Conservation (phyloP, 1,139 yeast genomes). For the Candida sp. region DNA sequence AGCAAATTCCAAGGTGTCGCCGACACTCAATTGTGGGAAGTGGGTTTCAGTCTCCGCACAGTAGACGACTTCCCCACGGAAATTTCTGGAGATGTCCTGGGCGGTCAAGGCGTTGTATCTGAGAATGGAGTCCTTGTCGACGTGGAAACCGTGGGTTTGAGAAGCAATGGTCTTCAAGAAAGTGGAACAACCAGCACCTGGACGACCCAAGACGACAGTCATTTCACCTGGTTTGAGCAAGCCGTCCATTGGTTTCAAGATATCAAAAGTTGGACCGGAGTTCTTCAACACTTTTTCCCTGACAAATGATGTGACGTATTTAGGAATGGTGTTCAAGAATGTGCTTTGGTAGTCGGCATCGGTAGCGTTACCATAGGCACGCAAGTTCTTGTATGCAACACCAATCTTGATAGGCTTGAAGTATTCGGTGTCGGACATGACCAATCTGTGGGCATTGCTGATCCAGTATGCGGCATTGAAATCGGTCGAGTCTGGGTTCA, state of each 20-base stretch:
- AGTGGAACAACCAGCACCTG: constrained; percentile 43
- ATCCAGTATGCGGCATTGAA: constrained; percentile 28
- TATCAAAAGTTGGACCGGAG: constrained; percentile 25
- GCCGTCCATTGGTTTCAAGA: constrained; percentile 39
- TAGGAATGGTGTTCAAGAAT: constrained; percentile 52
- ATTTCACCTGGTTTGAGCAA: constrained; percentile 36
- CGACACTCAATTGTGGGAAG: constrained; percentile 56
- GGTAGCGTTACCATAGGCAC: constrained; percentile 76
- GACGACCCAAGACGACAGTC: constrained; percentile 41
- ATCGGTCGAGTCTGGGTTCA: constrained; percentile 13
- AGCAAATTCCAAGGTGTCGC: constrained; percentile 53
- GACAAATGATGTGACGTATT: constrained; percentile 13
- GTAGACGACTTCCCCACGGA: constrained; percentile 53
- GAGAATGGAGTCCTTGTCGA: constrained; percentile 30
- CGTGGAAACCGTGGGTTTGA: constrained; percentile 38
- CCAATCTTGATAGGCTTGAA: constrained; percentile 69
- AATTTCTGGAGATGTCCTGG: constrained; percentile 47
- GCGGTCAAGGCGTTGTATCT: constrained; percentile 57
- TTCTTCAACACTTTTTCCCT: constrained; percentile 6
- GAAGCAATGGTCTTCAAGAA: constrained; percentile 37
- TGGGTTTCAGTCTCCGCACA: constrained; percentile 58
- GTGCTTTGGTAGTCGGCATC: constrained; percentile 83
- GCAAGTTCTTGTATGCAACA: constrained; percentile 65
- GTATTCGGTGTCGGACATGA: constrained; percentile 42
- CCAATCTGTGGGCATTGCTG: constrained; percentile 28